Base-by-base conservation (phyloP, 371 early-diverging fungal species). In the Mucor lusitanicus region DNA sequence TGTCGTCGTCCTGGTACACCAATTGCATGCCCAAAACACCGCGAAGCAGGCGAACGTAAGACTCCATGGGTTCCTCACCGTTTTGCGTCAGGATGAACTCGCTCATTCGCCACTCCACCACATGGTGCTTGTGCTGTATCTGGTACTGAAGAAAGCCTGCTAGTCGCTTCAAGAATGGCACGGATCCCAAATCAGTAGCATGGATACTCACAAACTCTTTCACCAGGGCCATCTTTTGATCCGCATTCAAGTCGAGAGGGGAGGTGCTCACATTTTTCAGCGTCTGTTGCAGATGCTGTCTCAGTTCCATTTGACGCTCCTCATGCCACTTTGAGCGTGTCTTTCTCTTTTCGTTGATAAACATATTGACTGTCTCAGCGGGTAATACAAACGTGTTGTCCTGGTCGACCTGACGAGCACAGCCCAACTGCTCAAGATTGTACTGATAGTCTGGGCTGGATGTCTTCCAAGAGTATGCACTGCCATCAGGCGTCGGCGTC, bases 21-120 rank as follows among this genome's bases (percentile, higher is more conserved):
- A 69, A 54, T 27, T 70, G 64, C 25, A 79, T 50, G 13, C 71
- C 70, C 11, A 79, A 35, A 4, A 74, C 66, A 11, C 68, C 63
- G 27, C 61, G 44, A 15, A 79, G 57, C 8, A 79, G 27, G 0
- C 63, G 61, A 6, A 76, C 32, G 28, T 74, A 72, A 12, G 65
- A 54, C 11, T 72, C 63, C 60, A 72, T 70, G 5, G 66, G 50
- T 4, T 79, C 75, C n/a, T 62, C 61, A 25, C 69, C 64, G 56
- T 72, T 76, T 48, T 79, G 76, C 1, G 74, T 79, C 12, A 79
- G 33, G 1, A 65, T 57, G 35, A 66, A 70, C 46, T 73, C 74
- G 27, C 37, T 60, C 55, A 76, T 54, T 6, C 35, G 50, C 79
- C 79, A 79, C 27, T 76, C 74, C 0, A 58, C 70, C n/a, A 76